phyloP scores from a whole-genome alignment of 2,329 filamentous ascomycete species.

The Lachnellula subtilissima region DNA sequence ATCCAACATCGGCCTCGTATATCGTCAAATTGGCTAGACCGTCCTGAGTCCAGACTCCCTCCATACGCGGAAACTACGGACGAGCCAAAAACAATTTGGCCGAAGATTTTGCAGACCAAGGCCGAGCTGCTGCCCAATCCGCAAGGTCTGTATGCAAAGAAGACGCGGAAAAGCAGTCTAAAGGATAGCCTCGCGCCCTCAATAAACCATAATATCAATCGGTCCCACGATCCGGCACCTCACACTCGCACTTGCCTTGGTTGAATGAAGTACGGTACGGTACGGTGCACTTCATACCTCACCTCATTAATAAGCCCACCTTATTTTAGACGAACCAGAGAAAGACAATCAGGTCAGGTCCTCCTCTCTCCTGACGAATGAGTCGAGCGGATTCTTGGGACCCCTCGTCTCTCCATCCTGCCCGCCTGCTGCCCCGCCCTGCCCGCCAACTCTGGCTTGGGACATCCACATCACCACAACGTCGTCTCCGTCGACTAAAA shows the following conservation, averaged over 20 bases:
- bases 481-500: conserved; percentile 21
- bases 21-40: not conserved
- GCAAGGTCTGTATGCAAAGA: not conserved
- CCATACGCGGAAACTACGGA: conserved; percentile 5
- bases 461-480: conserved; percentile 22
- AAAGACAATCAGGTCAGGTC: not conserved
- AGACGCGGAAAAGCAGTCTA: not conserved
- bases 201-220: not conserved
- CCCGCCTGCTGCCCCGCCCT: conserved; percentile 10
- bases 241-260: not conserved
- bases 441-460: conserved; percentile 27
- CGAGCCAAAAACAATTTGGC: conserved; percentile 8
- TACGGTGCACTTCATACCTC: not conserved
- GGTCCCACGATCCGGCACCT: not conserved
- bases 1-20: not conserved
- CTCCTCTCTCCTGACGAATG: conserved; percentile 3
- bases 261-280: not conserved
- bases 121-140: not conserved
- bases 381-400: conserved; percentile 1
- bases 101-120: conserved; percentile 14
- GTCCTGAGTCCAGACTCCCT: not conserved
- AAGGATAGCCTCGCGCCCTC: not conserved
- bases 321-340: not conserved
- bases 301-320: not conserved
- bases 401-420: conserved; percentile 10